Conservation (phyloP, 306 rosid genomes). For the Fagus crenata region DNA sequence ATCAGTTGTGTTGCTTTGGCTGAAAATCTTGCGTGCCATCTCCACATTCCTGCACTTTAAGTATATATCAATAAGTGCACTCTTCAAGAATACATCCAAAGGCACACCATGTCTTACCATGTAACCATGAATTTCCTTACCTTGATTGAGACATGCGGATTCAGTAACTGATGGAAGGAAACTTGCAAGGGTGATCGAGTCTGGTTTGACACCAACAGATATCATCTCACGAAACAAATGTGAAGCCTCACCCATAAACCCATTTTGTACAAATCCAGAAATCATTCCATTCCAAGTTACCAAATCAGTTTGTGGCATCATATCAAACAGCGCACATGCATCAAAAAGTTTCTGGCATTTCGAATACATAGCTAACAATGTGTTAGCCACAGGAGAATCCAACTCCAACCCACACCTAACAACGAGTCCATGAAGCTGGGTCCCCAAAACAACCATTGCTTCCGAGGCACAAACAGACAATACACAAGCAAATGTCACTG, state of each 20-base stretch:
- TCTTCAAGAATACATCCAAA: constrained; percentile 65
- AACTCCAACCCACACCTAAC: constrained; percentile 55
- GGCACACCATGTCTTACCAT: constrained; percentile 49
- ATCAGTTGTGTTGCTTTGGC: constrained; percentile 49
- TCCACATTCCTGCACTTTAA: constrained; percentile 59
- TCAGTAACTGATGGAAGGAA: constrained; percentile 64
- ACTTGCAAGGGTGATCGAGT: constrained; percentile 63
- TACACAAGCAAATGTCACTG: constrained; percentile 59
- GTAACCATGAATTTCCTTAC: constrained; percentile 69
- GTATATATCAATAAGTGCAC: constrained; percentile 66
- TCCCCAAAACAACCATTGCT: constrained; percentile 51
- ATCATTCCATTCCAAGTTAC: constrained; percentile 78
- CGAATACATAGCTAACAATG: constrained; percentile 62
- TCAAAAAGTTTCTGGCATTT: constrained; percentile 51
- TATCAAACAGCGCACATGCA: constrained; percentile 51
- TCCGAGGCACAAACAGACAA: constrained; percentile 59
- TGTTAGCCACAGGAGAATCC: constrained; percentile 59
- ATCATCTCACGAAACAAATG: constrained; percentile 56
- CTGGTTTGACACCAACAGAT: constrained; percentile 58
- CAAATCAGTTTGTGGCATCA: constrained; percentile 51
- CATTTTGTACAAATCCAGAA: constrained; percentile 70
- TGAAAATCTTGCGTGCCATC: constrained; percentile 51
- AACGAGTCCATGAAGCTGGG: constrained; percentile 71
- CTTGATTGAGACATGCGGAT: constrained; percentile 45
- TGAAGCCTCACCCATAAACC: constrained; percentile 51